phyloP scores from a whole-genome alignment of 441 rosid genomes.

The Gossypium lobatum region DNA sequence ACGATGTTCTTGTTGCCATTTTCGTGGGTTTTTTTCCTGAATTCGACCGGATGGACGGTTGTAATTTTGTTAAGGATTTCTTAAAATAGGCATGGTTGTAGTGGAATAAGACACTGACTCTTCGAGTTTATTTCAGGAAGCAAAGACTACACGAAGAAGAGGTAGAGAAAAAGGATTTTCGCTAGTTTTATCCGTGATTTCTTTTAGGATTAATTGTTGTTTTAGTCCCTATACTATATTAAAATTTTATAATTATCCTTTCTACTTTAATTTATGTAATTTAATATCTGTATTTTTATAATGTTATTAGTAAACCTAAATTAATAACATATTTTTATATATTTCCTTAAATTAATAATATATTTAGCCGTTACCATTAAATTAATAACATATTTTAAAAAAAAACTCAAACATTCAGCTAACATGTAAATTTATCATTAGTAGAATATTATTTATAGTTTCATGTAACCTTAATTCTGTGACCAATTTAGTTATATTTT shows the following conservation, averaged over 20 bases:
- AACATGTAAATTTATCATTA: too few relatives aligned
- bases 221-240: not conserved
- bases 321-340: not conserved
- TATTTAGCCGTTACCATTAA: too few relatives aligned
- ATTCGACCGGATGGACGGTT: not conserved
- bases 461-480: not conserved
- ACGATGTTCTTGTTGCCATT: slow-evolving; percentile 24
- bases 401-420: too few relatives aligned
- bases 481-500: not conserved
- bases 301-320: not conserved
- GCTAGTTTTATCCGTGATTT: not conserved
- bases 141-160: not conserved
- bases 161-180: not conserved
- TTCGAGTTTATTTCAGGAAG: not conserved
- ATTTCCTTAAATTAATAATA: not conserved
- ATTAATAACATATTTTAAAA: too few relatives aligned
- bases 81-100: slow-evolving; percentile 13
- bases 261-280: not conserved
- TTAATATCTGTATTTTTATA: not conserved
- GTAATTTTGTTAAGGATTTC: not conserved
- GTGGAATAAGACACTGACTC: not conserved
- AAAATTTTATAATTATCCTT: not conserved
- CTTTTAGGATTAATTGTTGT: not conserved
- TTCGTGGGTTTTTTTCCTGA: not conserved
- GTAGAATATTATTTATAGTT: too few relatives aligned